Conservation (phyloP, 345 rosid species). For the Corymbia maculata region DNA sequence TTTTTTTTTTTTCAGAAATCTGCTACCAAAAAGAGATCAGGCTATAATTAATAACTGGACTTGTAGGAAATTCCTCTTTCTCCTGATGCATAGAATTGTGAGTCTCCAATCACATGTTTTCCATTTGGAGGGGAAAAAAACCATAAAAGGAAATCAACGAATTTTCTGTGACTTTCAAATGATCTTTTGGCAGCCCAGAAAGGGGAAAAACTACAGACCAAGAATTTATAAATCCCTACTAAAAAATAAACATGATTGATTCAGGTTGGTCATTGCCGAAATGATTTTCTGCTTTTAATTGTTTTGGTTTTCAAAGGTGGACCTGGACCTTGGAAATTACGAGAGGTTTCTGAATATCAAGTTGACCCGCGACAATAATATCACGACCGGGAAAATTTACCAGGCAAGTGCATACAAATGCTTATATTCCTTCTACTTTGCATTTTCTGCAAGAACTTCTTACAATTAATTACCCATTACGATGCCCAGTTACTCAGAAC, state of each 20-base stretch:
- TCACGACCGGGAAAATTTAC: constrained; percentile 89
- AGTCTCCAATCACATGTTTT: neutral
- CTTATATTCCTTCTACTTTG: neutral
- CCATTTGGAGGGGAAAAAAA: neutral
- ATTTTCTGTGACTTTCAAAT: neutral
- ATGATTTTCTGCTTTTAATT: neutral
- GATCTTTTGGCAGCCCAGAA: neutral
- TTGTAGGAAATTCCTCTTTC: neutral
- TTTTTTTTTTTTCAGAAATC: neutral
- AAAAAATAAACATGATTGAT: neutral
- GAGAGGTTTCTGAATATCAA: constrained; percentile 86
- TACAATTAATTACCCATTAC: neutral
- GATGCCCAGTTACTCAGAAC: neutral
- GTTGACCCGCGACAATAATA: constrained; percentile 81
- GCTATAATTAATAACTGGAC: neutral
- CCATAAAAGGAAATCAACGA: neutral
- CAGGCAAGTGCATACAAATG: constrained; percentile 38
- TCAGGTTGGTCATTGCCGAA: neutral
- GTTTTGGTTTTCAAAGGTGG: constrained; percentile 49
- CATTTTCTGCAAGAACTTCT: neutral
- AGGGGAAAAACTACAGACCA: neutral
- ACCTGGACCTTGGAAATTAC: constrained; percentile 97
- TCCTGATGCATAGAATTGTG: neutral
- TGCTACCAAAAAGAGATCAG: neutral
- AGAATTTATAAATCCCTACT: neutral